phyloP scores from a whole-genome alignment of 2,329 filamentous ascomycete species.

The Cryphonectria radicalis region DNA sequence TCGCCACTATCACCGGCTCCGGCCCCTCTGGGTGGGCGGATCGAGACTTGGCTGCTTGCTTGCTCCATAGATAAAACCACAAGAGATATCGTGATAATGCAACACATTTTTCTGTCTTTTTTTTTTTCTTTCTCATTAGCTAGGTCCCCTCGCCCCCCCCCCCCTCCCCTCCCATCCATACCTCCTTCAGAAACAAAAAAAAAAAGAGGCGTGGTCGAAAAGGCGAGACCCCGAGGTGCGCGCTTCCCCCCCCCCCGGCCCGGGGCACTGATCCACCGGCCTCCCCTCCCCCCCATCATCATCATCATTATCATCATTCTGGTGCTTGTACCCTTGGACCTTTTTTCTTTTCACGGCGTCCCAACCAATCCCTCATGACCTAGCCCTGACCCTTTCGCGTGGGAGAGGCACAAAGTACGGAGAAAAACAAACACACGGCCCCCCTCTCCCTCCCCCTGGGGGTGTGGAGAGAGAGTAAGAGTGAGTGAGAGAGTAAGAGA shows the following conservation, averaged over 20 bases:
- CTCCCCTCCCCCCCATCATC: no score
- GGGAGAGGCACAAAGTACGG: neutral
- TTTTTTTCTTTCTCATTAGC: neutral
- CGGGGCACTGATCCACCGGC: neutral
- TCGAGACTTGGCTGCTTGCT: neutral
- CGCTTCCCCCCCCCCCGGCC: neutral
- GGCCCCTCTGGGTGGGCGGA: neutral
- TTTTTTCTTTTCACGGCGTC: neutral
- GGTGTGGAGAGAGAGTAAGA: neutral
- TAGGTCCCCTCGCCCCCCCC: no score
- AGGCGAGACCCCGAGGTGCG: slow-evolving; percentile 15
- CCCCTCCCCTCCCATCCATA: no score
- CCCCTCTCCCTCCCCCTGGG: no score
- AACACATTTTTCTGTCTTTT: no score
- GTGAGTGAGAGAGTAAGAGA: neutral
- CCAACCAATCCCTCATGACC: neutral
- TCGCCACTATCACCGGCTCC: neutral
- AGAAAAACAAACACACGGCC: neutral
- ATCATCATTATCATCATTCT: no score
- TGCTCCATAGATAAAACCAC: neutral
- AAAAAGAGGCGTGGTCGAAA: neutral
- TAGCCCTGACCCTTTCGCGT: neutral
- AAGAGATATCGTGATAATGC: no score
- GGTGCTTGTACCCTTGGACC: neutral
- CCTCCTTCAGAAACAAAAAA: neutral